Conservation (phyloP, 2,329 filamentous ascomycete genomes). For the Fusarium tanahbumbuense region DNA sequence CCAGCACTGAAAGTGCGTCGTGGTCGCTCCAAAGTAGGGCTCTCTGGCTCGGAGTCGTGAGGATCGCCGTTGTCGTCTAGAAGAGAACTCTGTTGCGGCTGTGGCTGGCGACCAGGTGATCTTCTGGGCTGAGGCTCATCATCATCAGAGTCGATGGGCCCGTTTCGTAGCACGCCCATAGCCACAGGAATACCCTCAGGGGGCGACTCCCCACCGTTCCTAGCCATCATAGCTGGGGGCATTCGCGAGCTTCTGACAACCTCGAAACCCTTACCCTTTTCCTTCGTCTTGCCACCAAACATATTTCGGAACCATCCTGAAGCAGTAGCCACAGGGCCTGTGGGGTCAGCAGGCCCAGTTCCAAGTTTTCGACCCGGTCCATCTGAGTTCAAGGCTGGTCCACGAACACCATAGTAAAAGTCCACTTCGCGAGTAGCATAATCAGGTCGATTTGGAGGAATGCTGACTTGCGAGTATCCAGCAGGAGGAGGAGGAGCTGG, state of each 20-base stretch:
- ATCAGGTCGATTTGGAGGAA: slow-evolving; percentile 75
- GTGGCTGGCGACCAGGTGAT: slow-evolving; percentile 43
- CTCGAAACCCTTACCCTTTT: slow-evolving; percentile 96
- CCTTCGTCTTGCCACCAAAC: slow-evolving; percentile 87
- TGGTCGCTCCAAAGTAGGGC: slow-evolving; percentile 49
- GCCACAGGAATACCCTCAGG: slow-evolving; percentile 74
- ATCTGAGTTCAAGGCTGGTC: slow-evolving; percentile 85
- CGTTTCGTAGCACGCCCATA: slow-evolving; percentile 68
- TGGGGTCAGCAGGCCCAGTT: slow-evolving; percentile 94
- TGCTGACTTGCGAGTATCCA: slow-evolving; percentile 49
- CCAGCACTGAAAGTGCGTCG: slow-evolving; percentile 52
- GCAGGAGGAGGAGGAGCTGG: slow-evolving; percentile 54
- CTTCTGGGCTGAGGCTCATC: slow-evolving; percentile 51
- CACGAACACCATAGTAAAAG: slow-evolving; percentile 94
- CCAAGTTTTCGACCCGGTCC: slow-evolving; percentile 85
- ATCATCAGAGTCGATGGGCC: slow-evolving; percentile 74
- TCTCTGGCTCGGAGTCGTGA: slow-evolving; percentile 56
- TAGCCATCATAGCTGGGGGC: slow-evolving; percentile 76
- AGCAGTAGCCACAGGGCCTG: slow-evolving; percentile 88
- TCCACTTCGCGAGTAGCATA: slow-evolving; percentile 96
- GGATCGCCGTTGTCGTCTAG: slow-evolving; percentile 61
- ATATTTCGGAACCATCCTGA: slow-evolving; percentile 88
- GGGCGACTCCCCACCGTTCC: slow-evolving; percentile 72
- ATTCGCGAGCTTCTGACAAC: slow-evolving; percentile 91
- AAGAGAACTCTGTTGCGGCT: slow-evolving; percentile 52